These are phyloP conservation scores for Pisolithus marmoratus DNA, from an alignment of 768 basidiomycete genomes.

Conservation along the genomic window DNA sequence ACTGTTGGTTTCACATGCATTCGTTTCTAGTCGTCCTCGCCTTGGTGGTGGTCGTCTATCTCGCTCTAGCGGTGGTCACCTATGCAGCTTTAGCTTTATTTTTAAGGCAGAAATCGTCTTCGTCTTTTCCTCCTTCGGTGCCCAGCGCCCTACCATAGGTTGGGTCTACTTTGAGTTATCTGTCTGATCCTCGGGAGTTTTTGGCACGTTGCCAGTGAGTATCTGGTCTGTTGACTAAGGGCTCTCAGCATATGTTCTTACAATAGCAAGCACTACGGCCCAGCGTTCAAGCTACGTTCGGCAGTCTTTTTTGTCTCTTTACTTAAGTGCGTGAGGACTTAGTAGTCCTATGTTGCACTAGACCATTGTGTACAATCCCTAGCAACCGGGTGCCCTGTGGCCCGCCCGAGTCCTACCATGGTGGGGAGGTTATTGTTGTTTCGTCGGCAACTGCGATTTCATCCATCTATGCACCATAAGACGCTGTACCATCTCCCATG, in stretches of 20 bases:
- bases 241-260: background rate
- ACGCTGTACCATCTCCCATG: slow-evolving; percentile 2
- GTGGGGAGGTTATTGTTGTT: slow-evolving; percentile 11
- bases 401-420: no score
- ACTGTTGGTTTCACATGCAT: no score
- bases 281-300: slow-evolving; percentile 14
- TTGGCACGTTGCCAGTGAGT: slow-evolving; percentile 17
- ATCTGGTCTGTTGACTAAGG: background rate
- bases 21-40: no score
- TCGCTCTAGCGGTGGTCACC: no score
- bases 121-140: slow-evolving; percentile 2
- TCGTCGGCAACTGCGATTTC: slow-evolving; percentile 13
- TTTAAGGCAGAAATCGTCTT: background rate
- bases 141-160: slow-evolving; percentile 13
- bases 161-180: slow-evolving; percentile 12
- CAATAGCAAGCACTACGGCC: slow-evolving; percentile 11
- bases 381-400: no score
- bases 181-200: slow-evolving; percentile 10
- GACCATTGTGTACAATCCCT: no score
- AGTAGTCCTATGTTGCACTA: no score
- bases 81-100: no score
- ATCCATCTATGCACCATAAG: slow-evolving; percentile 5
- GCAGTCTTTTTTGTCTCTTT: no score
- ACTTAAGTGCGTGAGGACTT: no score
- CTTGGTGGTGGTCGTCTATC: no score